These are phyloP conservation scores for Epicoccum nigrum DNA, from an alignment of 2,329 filamentous ascomycete species.

Conservation along the genomic window DNA sequence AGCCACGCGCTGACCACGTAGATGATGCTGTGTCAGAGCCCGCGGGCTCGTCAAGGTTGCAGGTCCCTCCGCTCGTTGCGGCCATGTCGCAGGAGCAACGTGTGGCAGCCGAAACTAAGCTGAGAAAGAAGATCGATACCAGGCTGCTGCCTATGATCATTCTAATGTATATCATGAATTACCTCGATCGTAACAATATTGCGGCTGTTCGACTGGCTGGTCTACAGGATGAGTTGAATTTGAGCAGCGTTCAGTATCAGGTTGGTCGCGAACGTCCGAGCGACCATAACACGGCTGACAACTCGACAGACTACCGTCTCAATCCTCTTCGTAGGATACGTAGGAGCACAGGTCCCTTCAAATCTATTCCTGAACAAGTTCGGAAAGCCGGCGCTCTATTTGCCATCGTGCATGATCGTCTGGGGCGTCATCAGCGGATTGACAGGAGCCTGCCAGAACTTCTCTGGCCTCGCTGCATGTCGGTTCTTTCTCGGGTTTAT, in stretches of 20 bases:
- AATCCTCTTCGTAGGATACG: conserved; percentile 65
- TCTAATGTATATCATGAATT: conserved; percentile 78
- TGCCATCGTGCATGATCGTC: conserved; percentile 49
- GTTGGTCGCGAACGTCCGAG: conserved; percentile 36
- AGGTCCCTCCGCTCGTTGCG: conserved; percentile 43
- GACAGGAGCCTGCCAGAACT: conserved; percentile 52
- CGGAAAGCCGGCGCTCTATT: conserved; percentile 47
- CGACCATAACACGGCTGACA: no score
- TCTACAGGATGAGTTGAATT: conserved; percentile 61
- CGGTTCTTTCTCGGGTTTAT: conserved; percentile 47
- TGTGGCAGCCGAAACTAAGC: conserved; percentile 56
- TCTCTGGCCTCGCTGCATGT: conserved; percentile 53
- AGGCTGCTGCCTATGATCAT: conserved; percentile 72
- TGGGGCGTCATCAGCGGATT: conserved; percentile 51
- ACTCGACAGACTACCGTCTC: conserved; percentile 30
- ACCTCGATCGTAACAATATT: conserved; percentile 73
- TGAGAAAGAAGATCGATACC: conserved; percentile 65
- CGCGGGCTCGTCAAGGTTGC: conserved; percentile 28
- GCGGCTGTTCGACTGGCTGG: conserved; percentile 68
- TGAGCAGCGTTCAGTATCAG: conserved; percentile 52
- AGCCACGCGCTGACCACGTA: conserved; percentile 29
- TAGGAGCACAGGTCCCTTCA: conserved; percentile 46
- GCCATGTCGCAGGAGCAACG: conserved; percentile 61
- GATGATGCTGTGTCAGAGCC: conserved; percentile 26
- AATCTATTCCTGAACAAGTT: conserved; percentile 54